These are phyloP conservation scores for Athelia psychrophila DNA, from an alignment of 1,284 basidiomycete genomes.

Conservation along the genomic window DNA sequence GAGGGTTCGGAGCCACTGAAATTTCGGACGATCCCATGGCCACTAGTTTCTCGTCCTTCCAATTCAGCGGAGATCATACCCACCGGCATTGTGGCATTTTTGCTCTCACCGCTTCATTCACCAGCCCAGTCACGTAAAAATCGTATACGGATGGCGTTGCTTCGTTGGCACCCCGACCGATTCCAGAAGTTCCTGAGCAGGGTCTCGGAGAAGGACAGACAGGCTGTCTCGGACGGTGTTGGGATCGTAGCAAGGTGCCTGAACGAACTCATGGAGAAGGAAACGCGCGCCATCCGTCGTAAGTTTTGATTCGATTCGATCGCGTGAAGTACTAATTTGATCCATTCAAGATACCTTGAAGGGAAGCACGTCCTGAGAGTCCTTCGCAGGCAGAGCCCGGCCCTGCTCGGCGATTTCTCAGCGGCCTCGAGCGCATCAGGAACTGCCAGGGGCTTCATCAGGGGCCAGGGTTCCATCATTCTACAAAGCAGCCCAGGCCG, in stretches of 20 bases:
- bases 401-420: no score
- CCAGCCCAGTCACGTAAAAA: slow-evolving; percentile 54
- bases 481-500: no score
- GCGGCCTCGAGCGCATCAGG: no score
- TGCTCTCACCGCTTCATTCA: slow-evolving; percentile 63
- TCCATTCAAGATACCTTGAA: neutral
- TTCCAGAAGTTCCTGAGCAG: slow-evolving; percentile 56
- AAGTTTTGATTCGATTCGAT: slow-evolving; percentile 9
- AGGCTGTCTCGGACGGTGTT: slow-evolving; percentile 59
- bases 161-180: slow-evolving; percentile 77
- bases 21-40: slow-evolving; percentile 73
- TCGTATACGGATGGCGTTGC: slow-evolving; percentile 58
- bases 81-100: slow-evolving; percentile 48
- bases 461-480: no score
- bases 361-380: neutral
- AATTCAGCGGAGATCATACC: slow-evolving; percentile 47
- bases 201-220: slow-evolving; percentile 53
- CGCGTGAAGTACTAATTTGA: neutral
- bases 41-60: slow-evolving; percentile 41
- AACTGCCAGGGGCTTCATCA: no score
- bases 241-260: slow-evolving; percentile 67
- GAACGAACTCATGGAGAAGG: slow-evolving; percentile 60
- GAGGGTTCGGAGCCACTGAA: slow-evolving; percentile 41
- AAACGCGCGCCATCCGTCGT: slow-evolving; percentile 27
- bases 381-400: no score